These are phyloP conservation scores for Arachis monticola DNA, from an alignment of 331 rosid species.

Conservation along the genomic window DNA sequence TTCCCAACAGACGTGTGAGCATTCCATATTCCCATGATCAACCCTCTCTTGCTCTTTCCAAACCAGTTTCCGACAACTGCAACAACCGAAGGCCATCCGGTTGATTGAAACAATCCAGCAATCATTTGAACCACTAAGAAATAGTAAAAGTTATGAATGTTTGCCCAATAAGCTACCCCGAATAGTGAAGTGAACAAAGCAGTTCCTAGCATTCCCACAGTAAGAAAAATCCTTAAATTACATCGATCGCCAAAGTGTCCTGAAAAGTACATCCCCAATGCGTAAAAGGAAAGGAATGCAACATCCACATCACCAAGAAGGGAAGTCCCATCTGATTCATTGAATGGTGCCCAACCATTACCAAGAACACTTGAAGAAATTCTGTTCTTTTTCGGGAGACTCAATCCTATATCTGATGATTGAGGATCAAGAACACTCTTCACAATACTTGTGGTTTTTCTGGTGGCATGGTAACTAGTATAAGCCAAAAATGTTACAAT, in stretches of 20 bases:
- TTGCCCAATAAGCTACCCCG: slow-evolving; percentile 86
- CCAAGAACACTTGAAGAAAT: slow-evolving; percentile 47
- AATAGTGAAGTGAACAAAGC: slow-evolving; percentile 81
- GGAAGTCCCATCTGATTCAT: slow-evolving; percentile 78
- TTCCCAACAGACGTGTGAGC: slow-evolving; percentile 97
- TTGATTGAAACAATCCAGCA: slow-evolving; percentile 95
- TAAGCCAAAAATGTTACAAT: slow-evolving; percentile 85
- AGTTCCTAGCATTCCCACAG: slow-evolving; percentile 94
- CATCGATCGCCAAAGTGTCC: slow-evolving; percentile 90
- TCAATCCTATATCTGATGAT: slow-evolving; percentile 52
- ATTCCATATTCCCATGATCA: slow-evolving; percentile 99
- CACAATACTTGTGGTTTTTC: slow-evolving; percentile 93
- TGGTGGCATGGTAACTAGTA: slow-evolving; percentile 87
- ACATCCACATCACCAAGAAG: slow-evolving; percentile 91
- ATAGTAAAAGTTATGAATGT: slow-evolving; percentile 72
- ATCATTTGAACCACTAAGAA: slow-evolving; percentile 73
- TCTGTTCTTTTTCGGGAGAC: slow-evolving; percentile 43
- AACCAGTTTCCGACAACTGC: slow-evolving; percentile 98
- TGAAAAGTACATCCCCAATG: slow-evolving; percentile 92
- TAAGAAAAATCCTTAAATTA: slow-evolving; percentile 76
- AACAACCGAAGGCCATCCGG: slow-evolving; percentile 98
- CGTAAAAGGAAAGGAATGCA: slow-evolving; percentile 87
- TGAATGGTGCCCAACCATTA: slow-evolving; percentile 95
- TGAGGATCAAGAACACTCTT: slow-evolving; percentile 93
- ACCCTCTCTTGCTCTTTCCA: slow-evolving; percentile 94